Evolutionary conservation across 768 basidiomycete genomes (phyloP).

Genomic region (Paxillus rubicundulus): DNA sequence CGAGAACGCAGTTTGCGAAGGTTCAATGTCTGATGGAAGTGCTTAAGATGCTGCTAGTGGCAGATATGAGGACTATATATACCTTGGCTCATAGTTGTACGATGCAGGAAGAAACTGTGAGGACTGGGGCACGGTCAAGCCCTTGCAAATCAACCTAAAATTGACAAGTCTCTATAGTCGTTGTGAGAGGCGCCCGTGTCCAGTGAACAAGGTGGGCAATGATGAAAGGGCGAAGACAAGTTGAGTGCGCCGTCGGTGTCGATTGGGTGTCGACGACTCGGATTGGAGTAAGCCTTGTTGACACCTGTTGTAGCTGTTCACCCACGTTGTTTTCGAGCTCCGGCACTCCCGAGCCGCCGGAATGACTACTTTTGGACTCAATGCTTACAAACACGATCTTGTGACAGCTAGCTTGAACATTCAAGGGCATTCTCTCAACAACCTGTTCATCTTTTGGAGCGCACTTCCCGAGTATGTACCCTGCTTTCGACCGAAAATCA

Average conservation of each 20-base stretch:
- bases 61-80: constrained; percentile 15
- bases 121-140: constrained; percentile 1
- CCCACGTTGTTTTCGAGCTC: too few species aligned
- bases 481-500: constrained; percentile 17
- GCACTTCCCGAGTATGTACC: constrained; percentile 55
- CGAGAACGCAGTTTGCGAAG: constrained; percentile 44
- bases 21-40: constrained; percentile 44
- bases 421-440: constrained; percentile 38
- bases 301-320: constrained; percentile 14
- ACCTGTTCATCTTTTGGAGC: constrained; percentile 42
- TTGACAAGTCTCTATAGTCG: not conserved
- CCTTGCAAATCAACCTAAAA: not conserved
- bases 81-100: constrained; percentile 32
- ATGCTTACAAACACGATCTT: too few species aligned
- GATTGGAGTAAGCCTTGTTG: constrained; percentile 21
- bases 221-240: constrained; percentile 15
- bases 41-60: constrained; percentile 33
- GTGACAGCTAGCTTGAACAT: too few species aligned
- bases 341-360: too few species aligned
- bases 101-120: not conserved
- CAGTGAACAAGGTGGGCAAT: not conserved
- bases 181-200: not conserved
- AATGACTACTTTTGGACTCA: too few species aligned
- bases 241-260: constrained; percentile 18
- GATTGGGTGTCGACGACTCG: constrained; percentile 15